phyloP scores from a whole-genome alignment of 148 eudicot species.

The Rheum nobile region DNA sequence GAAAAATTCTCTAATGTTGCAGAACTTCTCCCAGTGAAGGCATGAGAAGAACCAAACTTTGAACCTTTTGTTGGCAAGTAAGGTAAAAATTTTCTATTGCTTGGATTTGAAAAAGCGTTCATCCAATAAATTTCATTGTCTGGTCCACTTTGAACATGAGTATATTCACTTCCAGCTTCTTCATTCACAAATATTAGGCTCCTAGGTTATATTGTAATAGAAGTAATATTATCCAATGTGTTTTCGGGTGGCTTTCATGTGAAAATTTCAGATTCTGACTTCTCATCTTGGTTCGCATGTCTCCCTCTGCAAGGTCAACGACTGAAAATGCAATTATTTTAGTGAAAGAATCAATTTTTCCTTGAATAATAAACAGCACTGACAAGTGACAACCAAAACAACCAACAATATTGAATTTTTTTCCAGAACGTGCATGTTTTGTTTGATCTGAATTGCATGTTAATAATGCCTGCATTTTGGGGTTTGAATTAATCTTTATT shows the following conservation, averaged over 20 bases:
- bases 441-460: slow-evolving; percentile 5
- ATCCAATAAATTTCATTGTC: neutral
- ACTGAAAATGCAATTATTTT: neutral
- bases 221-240: neutral
- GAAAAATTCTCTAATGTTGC: too few relatives aligned
- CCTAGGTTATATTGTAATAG: neutral
- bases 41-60: neutral
- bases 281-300: slow-evolving; percentile 3
- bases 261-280: neutral
- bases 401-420: neutral
- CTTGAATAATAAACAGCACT: neutral
- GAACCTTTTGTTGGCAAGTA: neutral
- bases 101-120: neutral
- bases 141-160: neutral
- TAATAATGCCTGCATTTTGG: neutral
- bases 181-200: neutral
- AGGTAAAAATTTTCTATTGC: neutral
- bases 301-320: slow-evolving; percentile 1
- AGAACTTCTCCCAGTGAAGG: neutral
- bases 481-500: neutral
- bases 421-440: neutral
- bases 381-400: slow-evolving; percentile 3
- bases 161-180: slow-evolving; percentile 7
- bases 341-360: neutral
- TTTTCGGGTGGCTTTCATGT: neutral